These are phyloP conservation scores for Trichoderma gracile DNA, from an alignment of 2,329 filamentous ascomycete genomes.

Conservation along the genomic window DNA sequence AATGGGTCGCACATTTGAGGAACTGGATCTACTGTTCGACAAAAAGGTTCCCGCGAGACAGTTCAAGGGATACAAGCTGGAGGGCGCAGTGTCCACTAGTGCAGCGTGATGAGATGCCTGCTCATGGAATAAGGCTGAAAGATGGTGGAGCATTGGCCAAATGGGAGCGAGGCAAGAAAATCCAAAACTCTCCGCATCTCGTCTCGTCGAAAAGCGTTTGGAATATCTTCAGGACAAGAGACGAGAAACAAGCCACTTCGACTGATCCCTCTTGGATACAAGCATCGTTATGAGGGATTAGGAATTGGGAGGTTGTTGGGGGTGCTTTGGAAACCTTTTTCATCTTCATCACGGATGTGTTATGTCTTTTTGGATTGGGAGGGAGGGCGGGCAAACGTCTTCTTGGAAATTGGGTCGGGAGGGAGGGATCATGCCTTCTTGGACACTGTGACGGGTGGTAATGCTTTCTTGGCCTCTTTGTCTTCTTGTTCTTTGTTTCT, in stretches of 20 bases:
- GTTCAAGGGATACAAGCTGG: conserved; percentile 37
- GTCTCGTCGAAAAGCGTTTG: too few relatives aligned
- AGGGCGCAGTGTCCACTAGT: conserved; percentile 14
- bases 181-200: too few relatives aligned
- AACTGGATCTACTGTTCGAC: conserved; percentile 41
- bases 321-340: not conserved
- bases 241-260: too few relatives aligned
- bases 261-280: too few relatives aligned
- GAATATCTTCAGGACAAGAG: too few relatives aligned
- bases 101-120: not conserved
- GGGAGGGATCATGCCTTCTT: not conserved
- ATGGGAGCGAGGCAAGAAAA: not conserved
- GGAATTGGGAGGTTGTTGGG: not conserved
- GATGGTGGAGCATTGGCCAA: not conserved
- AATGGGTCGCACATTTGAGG: conserved; percentile 37
- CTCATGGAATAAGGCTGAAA: not conserved
- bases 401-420: not conserved
- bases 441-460: not conserved
- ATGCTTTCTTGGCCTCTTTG: not conserved
- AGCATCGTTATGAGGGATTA: not conserved
- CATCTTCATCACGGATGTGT: too few relatives aligned
- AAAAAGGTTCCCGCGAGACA: conserved; percentile 35
- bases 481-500: not conserved
- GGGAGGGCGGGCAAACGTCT: not conserved
- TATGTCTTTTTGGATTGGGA: not conserved